Conservation (phyloP, 441 rosid genomes). For the Corymbia citriodora region DNA sequence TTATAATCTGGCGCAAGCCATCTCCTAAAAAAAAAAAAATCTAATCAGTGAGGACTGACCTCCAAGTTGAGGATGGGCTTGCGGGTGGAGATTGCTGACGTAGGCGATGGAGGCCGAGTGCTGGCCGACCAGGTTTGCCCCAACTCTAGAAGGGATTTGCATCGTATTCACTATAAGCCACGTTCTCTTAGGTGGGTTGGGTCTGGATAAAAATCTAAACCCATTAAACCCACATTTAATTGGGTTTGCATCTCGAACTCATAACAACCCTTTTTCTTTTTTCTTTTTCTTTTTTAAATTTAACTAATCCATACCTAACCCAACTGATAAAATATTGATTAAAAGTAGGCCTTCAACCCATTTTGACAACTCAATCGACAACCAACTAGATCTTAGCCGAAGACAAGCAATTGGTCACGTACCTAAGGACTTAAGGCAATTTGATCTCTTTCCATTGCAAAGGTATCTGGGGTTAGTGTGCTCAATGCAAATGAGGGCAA, state of each 20-base stretch:
- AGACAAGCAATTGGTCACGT: constrained; percentile 42
- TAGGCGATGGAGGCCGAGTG: not conserved
- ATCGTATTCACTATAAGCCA: not conserved
- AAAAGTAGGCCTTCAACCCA: not conserved
- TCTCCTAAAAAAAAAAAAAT: not conserved
- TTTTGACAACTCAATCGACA: constrained; percentile 22
- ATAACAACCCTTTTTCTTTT: not conserved
- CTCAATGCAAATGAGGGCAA: constrained; percentile 11
- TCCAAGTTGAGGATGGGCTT: not conserved
- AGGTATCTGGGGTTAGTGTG: constrained; percentile 29
- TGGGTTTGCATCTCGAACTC: not conserved
- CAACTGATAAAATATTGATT: not conserved
- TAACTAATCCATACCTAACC: not conserved
- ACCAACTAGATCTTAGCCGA: constrained; percentile 38
- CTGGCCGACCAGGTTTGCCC: not conserved
- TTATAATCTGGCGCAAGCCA: not conserved
- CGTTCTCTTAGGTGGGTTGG: not conserved
- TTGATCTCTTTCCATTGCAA: constrained; percentile 28
- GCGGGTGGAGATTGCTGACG: not conserved
- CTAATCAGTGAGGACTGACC: not conserved
- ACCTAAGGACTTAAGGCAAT: constrained; percentile 37
- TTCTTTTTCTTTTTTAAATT: not conserved
- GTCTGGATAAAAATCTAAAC: not conserved
- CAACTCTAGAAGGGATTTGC: not conserved
- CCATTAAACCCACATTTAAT: not conserved